Evolutionary conservation across 2,329 filamentous ascomycete genomes (phyloP).

Genomic region (Neonectria magnoliae): DNA sequence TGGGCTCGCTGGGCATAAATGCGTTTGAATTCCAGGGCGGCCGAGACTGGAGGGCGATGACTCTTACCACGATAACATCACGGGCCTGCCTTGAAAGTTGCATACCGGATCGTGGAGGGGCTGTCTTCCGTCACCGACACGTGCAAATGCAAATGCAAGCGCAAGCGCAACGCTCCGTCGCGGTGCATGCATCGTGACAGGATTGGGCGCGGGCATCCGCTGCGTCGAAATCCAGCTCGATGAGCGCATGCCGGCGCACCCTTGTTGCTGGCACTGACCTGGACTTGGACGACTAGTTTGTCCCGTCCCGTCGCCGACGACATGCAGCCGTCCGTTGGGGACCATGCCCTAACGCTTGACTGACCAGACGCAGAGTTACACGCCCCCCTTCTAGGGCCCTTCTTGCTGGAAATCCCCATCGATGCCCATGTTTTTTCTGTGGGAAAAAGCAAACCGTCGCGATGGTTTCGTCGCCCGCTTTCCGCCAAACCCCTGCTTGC

Average conservation of each 20-base stretch:
- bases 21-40: slow-evolving; percentile 26
- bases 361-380: slow-evolving; percentile 24
- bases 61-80: slow-evolving; percentile 31
- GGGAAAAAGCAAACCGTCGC: slow-evolving; percentile 36
- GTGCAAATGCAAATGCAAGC: slow-evolving; percentile 28
- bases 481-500: slow-evolving; percentile 25
- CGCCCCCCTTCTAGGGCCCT: slow-evolving; percentile 20
- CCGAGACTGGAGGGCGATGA: slow-evolving; percentile 29
- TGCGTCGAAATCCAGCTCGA: slow-evolving; percentile 22
- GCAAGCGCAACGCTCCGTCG: slow-evolving; percentile 33
- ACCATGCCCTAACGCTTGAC: slow-evolving; percentile 38
- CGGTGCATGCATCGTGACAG: slow-evolving; percentile 32
- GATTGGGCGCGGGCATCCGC: slow-evolving; percentile 33
- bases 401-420: slow-evolving; percentile 21
- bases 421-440: slow-evolving; percentile 23
- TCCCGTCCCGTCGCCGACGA: slow-evolving; percentile 14
- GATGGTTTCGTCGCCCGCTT: slow-evolving; percentile 9
- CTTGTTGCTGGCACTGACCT: slow-evolving; percentile 24
- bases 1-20: slow-evolving; percentile 40
- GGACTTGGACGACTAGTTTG: slow-evolving; percentile 4
- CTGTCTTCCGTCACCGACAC: slow-evolving; percentile 39
- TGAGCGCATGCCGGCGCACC: slow-evolving; percentile 28
- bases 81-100: slow-evolving; percentile 22
- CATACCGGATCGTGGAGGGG: slow-evolving; percentile 13
- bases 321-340: slow-evolving; percentile 32